These are phyloP conservation scores for Linnemannia zychae DNA, from an alignment of 192 early-diverging fungal genomes.

Conservation along the genomic window DNA sequence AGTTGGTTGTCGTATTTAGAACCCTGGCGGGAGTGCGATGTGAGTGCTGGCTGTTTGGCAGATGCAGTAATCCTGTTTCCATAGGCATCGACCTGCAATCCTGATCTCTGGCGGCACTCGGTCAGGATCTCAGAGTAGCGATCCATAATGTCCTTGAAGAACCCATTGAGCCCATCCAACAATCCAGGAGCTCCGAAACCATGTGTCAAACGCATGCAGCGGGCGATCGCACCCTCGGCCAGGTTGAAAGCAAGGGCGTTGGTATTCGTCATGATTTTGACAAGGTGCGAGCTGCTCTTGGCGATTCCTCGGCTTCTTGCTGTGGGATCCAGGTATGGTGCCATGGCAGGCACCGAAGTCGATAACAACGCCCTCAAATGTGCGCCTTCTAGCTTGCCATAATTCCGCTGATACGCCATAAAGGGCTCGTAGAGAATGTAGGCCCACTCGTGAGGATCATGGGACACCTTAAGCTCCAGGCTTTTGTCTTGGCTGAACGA, in stretches of 20 bases:
- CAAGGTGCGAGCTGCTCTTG: slow-evolving; percentile 63
- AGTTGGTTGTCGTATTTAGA: slow-evolving; percentile 18
- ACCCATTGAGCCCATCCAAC: slow-evolving; percentile 65
- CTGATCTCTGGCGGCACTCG: slow-evolving; percentile 56
- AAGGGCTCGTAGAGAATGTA: slow-evolving; percentile 76
- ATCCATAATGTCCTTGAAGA: slow-evolving; percentile 61
- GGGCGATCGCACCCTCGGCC: slow-evolving; percentile 59
- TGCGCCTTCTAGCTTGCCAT: slow-evolving; percentile 66
- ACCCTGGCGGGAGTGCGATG: background rate
- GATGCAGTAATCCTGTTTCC: slow-evolving; percentile 5
- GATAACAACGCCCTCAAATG: slow-evolving; percentile 60
- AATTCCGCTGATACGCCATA: slow-evolving; percentile 71
- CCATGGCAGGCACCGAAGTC: slow-evolving; percentile 30
- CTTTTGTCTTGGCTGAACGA: slow-evolving; percentile 20
- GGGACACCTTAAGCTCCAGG: slow-evolving; percentile 24
- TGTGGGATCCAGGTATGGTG: slow-evolving; percentile 21
- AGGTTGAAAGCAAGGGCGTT: slow-evolving; percentile 47
- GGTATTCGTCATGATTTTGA: slow-evolving; percentile 57
- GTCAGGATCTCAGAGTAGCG: slow-evolving; percentile 59
- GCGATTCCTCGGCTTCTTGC: slow-evolving; percentile 55
- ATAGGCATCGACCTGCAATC: slow-evolving; percentile 45
- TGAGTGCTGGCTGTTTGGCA: slow-evolving; percentile 6
- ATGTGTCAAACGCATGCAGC: slow-evolving; percentile 72
- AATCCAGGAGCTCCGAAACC: slow-evolving; percentile 72
- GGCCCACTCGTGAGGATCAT: slow-evolving; percentile 68